Evolutionary conservation across 495 filamentous ascomycete genomes (phyloP).

Genomic region (Hypoxylon subgilvum): DNA sequence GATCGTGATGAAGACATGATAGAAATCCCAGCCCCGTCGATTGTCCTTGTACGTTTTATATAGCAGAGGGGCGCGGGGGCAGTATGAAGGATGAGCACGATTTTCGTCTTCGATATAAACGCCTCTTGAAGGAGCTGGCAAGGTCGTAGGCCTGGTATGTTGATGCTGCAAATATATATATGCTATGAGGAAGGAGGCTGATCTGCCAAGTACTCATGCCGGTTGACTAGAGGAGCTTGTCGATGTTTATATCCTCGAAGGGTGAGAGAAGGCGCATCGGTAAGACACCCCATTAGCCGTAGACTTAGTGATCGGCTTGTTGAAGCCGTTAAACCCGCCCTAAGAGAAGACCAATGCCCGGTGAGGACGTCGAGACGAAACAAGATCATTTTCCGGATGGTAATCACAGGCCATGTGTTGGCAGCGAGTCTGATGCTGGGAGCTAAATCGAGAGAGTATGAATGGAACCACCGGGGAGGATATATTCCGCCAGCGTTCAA

Average conservation of each 20-base stretch:
- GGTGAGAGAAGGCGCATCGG: background rate
- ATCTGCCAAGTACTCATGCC: background rate
- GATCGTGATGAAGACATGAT: constrained; percentile 36
- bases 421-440: constrained; percentile 8
- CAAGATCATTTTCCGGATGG: constrained; percentile 1
- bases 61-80: background rate
- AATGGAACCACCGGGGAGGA: background rate
- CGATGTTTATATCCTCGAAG: constrained; percentile 27
- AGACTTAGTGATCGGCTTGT: background rate
- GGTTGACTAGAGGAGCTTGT: background rate
- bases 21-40: background rate
- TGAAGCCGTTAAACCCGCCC: constrained; percentile 12
- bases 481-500: constrained; percentile 17
- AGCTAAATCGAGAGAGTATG: constrained; percentile 16
- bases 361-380: constrained; percentile 1
- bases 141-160: no score
- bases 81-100: background rate
- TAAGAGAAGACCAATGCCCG: constrained; percentile 2
- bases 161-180: no score
- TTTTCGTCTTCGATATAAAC: background rate
- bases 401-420: constrained; percentile 15
- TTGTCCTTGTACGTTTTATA: background rate
- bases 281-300: background rate
- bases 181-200: no score
- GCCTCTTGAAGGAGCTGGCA: background rate